Evolutionary conservation across 768 basidiomycete genomes (phyloP), one percentile per base, ranked within the genome.

Genomic region (Crucibulum laeve): DNA sequence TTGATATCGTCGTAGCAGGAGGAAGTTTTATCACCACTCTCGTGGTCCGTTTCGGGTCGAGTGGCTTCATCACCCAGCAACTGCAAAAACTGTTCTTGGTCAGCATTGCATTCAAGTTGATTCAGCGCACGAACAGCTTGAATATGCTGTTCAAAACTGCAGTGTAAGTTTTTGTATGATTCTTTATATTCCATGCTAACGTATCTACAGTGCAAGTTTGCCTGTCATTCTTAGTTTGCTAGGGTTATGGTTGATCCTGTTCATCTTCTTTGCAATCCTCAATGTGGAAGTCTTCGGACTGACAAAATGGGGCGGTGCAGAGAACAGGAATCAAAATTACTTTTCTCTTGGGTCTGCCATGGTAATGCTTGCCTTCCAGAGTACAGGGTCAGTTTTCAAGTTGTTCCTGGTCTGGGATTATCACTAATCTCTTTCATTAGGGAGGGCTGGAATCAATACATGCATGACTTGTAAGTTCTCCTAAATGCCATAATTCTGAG

Each of bases 141-240:
- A 97, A 97, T 56, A 91, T 94, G 67, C 71, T 98, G 14, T 97
- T 97, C 77, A 97, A 97, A 69, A 96, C 92, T 14, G 88, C 90
- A 4, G 79, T 89, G 91, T 95, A 71, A 40, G 92, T 73, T 5
- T n/a, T 4, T 42, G 19, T 18, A 10, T 44, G 38, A 32, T 26
- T 17, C 17, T 45, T n/a, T 13, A 3, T 23, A 19, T 13, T 42
- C 36, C 42, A 8, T 45, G 38, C 47, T 6, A 57, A 18, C 32
- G 42, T 40, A 5, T 36, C 38, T 44, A 30, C 55, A 93, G 92
- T 8, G 82, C 92, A 34, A 91, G 88, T 64, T 66, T 96, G 38
- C 90, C 91, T 0, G 84, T 83, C 18, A 93, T 98, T 48, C 52
- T 90, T 22, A 92, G 84, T 52, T 68, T 98, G 56, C 73, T 96